A percentile compares a stretch with the other conserved stretches of the same genome.
Evolutionary conservation across 257 asterid genomes (phyloP).

Genomic region (Echium plantagineum): DNA sequence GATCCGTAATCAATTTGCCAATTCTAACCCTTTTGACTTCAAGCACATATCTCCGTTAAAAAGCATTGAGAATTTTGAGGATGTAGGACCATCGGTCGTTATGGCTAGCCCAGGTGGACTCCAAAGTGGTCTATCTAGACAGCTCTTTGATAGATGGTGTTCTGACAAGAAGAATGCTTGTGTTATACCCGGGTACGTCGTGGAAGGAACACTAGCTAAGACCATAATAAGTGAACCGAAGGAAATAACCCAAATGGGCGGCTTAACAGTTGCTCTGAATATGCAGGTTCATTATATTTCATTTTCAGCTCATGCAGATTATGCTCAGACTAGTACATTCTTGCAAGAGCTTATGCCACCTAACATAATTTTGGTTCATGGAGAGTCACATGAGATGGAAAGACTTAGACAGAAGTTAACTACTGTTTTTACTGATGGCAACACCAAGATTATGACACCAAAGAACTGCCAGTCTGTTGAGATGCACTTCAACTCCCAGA

Average conservation of each 20-base stretch:
- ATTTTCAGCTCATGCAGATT: constrained; percentile 97
- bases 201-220: constrained; percentile 86
- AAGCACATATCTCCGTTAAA: constrained; percentile 78
- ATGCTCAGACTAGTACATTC: constrained; percentile 81
- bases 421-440: constrained; percentile 65
- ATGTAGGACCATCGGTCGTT: constrained; percentile 85
- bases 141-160: constrained; percentile 93
- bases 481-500: constrained; percentile 88
- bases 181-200: constrained; percentile 78
- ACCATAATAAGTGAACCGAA: constrained; percentile 79
- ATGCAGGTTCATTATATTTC: constrained; percentile 89
- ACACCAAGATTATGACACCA: constrained; percentile 82
- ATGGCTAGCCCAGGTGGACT: constrained; percentile 96
- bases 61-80: constrained; percentile 69
- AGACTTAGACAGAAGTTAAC: constrained; percentile 91
- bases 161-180: constrained; percentile 80
- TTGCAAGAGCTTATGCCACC: constrained; percentile 94
- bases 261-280: constrained; percentile 76
- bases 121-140: constrained; percentile 92
- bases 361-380: constrained; percentile 84
- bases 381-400: constrained; percentile 85
- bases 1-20: constrained; percentile 65
- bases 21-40: constrained; percentile 75
- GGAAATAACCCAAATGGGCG: constrained; percentile 86
- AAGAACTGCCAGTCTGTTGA: constrained; percentile 89